Evolutionary conservation across 2,329 filamentous ascomycete species (phyloP), one percentile per base, ranked within the genome.

Genomic region (Microcyclospora tardicrescens): DNA sequence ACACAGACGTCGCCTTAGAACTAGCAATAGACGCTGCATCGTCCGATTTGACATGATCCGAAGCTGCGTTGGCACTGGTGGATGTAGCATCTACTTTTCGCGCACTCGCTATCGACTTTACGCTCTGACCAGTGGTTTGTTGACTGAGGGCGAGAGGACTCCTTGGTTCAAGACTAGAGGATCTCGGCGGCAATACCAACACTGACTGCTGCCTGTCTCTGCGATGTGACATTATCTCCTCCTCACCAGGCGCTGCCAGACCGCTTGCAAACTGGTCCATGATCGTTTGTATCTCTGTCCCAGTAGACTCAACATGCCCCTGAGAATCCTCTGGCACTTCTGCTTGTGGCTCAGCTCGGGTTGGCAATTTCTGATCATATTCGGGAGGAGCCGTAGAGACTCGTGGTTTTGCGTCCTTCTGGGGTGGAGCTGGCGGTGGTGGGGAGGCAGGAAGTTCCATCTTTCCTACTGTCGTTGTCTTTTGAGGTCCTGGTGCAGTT

Each of bases 211-310:
- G 76, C 42, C 89, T 73, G 59, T 89, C 86, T 33, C 93, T 62
- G 24, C 84, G 73, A 5, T 86, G 86, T 45, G 86, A 94, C 85
- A 94, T 93, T 55, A 94, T 85, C 59, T 93, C 84, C 36, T 89
- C 79, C 37, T 54, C 52, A n/a, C 47, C 50, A 6, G 43, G 32
- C 0, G 79, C 83, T 37, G 77, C 76, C 19, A 76, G 76, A 36
- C 76, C 76, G 54, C 84, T 78, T 50, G 81, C 79, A 52, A 96
- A 96, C 61, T 96, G 91, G 45, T 85, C 84, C 84, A 98, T 96
- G 58, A 98, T 96, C 57, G 75, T 93, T 62, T 95, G 84, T 43
- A 98, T 95, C 64, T 98, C 91, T 37, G 76, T 77, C 36, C 74
- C 73, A 35, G 55, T 57, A 4, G 49, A 47, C 33, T 64, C 61